phyloP scores from a whole-genome alignment of 2,329 filamentous ascomycete species.

The Nothophoma quercina region DNA sequence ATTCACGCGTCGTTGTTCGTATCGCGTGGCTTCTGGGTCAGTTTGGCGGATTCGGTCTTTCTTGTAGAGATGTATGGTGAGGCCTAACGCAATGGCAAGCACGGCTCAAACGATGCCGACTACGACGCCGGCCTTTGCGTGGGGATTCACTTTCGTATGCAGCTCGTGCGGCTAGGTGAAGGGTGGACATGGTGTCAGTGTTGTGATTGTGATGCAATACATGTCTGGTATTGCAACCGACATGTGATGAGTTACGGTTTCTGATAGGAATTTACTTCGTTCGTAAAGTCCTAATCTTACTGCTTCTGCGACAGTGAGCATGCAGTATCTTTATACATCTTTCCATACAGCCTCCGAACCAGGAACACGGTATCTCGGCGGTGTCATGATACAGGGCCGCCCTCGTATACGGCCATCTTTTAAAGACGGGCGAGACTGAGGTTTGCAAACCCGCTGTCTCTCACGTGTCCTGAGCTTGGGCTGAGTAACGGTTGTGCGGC shows the following conservation, averaged over 20 bases:
- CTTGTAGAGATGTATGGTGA: not conserved
- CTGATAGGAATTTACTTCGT: too few relatives aligned
- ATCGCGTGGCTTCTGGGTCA: too few relatives aligned
- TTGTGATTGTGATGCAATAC: too few relatives aligned
- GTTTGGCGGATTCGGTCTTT: too few relatives aligned
- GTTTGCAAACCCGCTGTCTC: too few relatives aligned
- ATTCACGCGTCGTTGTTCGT: not conserved
- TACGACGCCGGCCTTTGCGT: not conserved
- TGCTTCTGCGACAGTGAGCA: not conserved
- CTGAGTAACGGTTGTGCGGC: slow-evolving; percentile 12
- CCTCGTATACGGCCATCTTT: not conserved
- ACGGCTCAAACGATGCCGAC: not conserved
- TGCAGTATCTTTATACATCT: slow-evolving; percentile 1
- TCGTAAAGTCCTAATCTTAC: not conserved
- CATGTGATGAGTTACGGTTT: too few relatives aligned
- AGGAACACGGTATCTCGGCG: not conserved
- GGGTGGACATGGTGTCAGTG: too few relatives aligned
- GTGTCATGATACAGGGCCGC: not conserved
- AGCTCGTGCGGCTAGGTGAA: too few relatives aligned
- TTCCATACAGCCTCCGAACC: not conserved
- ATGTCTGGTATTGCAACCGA: too few relatives aligned
- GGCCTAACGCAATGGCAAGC: not conserved
- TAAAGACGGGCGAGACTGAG: too few relatives aligned
- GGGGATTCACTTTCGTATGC: too few relatives aligned
- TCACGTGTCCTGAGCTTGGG: slow-evolving; percentile 5